Evolutionary conservation across 2,329 filamentous ascomycete species (phyloP).

Genomic region (Monosporascus sp.): DNA sequence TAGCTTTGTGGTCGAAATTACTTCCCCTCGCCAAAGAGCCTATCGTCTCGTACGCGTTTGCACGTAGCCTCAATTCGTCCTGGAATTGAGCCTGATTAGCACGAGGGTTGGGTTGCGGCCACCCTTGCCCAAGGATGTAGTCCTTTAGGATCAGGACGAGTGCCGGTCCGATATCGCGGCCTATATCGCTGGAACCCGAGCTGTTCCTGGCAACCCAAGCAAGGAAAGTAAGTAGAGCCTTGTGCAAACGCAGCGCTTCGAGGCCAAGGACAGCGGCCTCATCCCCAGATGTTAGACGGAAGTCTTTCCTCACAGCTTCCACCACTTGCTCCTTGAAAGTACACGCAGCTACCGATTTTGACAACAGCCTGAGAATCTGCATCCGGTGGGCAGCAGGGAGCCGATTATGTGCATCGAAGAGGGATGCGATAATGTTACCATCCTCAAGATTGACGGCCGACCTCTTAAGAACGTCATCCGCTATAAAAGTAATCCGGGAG

Average conservation of each 20-base stretch:
- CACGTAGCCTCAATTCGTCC: constrained; percentile 63
- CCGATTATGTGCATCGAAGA: constrained; percentile 72
- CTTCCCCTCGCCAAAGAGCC: constrained; percentile 70
- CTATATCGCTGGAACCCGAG: constrained; percentile 45
- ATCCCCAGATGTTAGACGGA: constrained; percentile 32
- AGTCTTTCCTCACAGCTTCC: constrained; percentile 64
- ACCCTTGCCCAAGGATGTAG: constrained; percentile 77
- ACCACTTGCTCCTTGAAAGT: constrained; percentile 64
- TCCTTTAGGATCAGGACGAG: constrained; percentile 64
- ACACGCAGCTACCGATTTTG: constrained; percentile 71
- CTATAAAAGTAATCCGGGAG: constrained; percentile 74
- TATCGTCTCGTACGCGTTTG: constrained; percentile 84
- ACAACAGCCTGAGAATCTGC: constrained; percentile 68
- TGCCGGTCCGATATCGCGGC: constrained; percentile 60
- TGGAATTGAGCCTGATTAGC: constrained; percentile 43
- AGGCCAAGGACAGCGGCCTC: constrained; percentile 49
- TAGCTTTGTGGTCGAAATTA: constrained; percentile 46
- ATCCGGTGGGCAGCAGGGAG: constrained; percentile 69
- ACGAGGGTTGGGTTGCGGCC: constrained; percentile 56
- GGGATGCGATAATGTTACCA: constrained; percentile 50
- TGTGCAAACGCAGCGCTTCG: constrained; percentile 74
- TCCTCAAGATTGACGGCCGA: constrained; percentile 71
- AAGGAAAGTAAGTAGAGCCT: constrained; percentile 78
- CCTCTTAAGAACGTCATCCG: constrained; percentile 83
- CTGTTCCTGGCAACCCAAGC: constrained; percentile 81